Conservation (phyloP, 2,329 filamentous ascomycete genomes). For the Pseudogymnoascus sp. region DNA sequence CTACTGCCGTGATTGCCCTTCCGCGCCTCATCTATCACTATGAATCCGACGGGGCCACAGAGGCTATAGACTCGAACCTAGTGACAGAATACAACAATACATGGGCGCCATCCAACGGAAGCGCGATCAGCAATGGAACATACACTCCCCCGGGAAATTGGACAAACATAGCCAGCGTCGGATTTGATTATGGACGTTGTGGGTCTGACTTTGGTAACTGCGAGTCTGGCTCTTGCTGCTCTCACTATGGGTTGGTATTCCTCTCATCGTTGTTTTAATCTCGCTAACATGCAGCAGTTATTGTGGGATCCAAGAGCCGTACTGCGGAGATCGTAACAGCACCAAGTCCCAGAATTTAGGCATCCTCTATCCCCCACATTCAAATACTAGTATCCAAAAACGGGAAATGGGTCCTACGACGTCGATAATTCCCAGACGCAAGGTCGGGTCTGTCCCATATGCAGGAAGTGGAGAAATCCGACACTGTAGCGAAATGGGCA, state of each 20-base stretch:
- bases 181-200: constrained; percentile 13
- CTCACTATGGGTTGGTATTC: constrained; percentile 6
- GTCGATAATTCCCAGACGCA: not conserved
- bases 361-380: not conserved
- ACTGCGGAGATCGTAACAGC: not conserved
- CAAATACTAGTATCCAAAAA: not conserved
- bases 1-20: not conserved
- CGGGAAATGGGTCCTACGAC: not conserved
- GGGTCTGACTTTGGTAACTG: constrained; percentile 22
- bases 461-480: not conserved
- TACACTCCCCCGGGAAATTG: not conserved
- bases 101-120: not conserved
- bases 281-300: not conserved
- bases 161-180: not conserved
- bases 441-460: not conserved
- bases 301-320: not conserved
- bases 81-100: not conserved
- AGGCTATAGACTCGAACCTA: not conserved
- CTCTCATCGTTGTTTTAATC: not conserved
- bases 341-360: not conserved
- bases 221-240: constrained; percentile 21
- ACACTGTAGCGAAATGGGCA: constrained; percentile 45
- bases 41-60: not conserved
- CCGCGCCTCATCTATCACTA: not conserved
- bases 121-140: not conserved